These are phyloP conservation scores for Podaxis sp. DNA, from an alignment of 768 basidiomycete genomes.

Conservation along the genomic window DNA sequence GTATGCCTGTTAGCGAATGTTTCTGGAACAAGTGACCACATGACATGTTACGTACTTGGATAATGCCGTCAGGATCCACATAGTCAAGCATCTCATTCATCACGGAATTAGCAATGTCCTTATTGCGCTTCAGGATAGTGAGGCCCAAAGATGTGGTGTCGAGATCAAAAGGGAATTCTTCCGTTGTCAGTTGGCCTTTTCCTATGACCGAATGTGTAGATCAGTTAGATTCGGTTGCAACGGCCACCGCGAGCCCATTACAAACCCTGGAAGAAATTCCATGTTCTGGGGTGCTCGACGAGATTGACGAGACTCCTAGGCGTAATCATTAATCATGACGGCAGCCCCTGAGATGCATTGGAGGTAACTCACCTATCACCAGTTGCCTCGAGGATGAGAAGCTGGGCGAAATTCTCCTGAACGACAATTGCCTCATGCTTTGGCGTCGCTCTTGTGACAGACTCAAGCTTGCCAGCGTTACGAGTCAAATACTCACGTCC, in stretches of 20 bases:
- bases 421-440: slow-evolving; percentile 28
- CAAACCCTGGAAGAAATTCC: slow-evolving; percentile 53
- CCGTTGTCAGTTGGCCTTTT: slow-evolving; percentile 39
- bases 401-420: slow-evolving; percentile 54
- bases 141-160: slow-evolving; percentile 56
- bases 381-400: slow-evolving; percentile 53
- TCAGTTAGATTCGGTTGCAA: slow-evolving; percentile 6
- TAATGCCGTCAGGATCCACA: slow-evolving; percentile 44
- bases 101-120: slow-evolving; percentile 31
- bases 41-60: slow-evolving; percentile 29
- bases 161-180: slow-evolving; percentile 48
- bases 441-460: slow-evolving; percentile 35
- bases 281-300: slow-evolving; percentile 36
- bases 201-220: slow-evolving; percentile 18
- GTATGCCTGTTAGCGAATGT: neutral
- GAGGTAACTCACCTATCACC: slow-evolving; percentile 30
- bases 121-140: slow-evolving; percentile 32
- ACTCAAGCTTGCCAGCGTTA: slow-evolving; percentile 37
- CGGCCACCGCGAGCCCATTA: neutral
- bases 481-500: slow-evolving; percentile 35
- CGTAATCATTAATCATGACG: neutral
- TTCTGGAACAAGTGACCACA: neutral
- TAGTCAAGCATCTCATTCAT: slow-evolving; percentile 58
- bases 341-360: neutral
- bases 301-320: slow-evolving; percentile 39